Percentiles rank a stretch among this genome's conserved stretches.
Conservation (phyloP, 2,329 filamentous ascomycete species). For the Harringtonia lauricola region DNA sequence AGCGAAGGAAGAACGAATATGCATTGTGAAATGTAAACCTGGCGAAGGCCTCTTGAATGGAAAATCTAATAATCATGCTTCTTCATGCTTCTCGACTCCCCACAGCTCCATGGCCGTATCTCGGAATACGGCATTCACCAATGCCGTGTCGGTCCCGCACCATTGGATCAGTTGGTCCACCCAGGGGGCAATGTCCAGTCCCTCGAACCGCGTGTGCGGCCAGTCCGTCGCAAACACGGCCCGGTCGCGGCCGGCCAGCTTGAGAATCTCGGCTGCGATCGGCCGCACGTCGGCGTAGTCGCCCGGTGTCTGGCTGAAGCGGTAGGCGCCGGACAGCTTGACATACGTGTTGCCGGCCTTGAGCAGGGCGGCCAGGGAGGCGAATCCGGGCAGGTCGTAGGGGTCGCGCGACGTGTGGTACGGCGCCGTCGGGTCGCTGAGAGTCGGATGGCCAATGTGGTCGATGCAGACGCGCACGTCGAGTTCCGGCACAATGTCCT, state of each 20-base stretch:
- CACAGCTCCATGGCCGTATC: neutral
- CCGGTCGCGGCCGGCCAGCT: slow-evolving; percentile 26
- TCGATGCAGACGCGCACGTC: slow-evolving; percentile 45
- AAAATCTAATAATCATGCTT: too few relatives aligned
- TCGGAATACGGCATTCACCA: slow-evolving; percentile 1
- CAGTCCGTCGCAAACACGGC: slow-evolving; percentile 52
- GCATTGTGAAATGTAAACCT: too few relatives aligned
- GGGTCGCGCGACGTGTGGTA: slow-evolving; percentile 20
- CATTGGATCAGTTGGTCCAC: slow-evolving; percentile 41
- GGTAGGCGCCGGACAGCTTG: slow-evolving; percentile 49
- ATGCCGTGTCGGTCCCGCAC: slow-evolving; percentile 25
- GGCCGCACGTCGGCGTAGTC: slow-evolving; percentile 29
- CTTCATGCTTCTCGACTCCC: neutral
- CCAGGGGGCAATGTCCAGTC: slow-evolving; percentile 42
- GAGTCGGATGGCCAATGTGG: slow-evolving; percentile 42
- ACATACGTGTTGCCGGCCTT: slow-evolving; percentile 37
- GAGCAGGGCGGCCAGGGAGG: slow-evolving; percentile 34
- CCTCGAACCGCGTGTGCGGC: slow-evolving; percentile 52
- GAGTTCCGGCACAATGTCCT: slow-evolving; percentile 28
- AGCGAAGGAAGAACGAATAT: too few relatives aligned
- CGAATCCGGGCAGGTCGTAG: slow-evolving; percentile 20
- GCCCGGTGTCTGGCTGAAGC: slow-evolving; percentile 22
- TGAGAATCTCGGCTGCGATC: slow-evolving; percentile 36
- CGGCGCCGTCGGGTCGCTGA: slow-evolving; percentile 31
- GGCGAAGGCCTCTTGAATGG: too few relatives aligned